Percentiles rank a stretch among this genome's conserved stretches.
Evolutionary conservation across 257 asterid genomes (phyloP).

Genomic region (Primulina eburnea): DNA sequence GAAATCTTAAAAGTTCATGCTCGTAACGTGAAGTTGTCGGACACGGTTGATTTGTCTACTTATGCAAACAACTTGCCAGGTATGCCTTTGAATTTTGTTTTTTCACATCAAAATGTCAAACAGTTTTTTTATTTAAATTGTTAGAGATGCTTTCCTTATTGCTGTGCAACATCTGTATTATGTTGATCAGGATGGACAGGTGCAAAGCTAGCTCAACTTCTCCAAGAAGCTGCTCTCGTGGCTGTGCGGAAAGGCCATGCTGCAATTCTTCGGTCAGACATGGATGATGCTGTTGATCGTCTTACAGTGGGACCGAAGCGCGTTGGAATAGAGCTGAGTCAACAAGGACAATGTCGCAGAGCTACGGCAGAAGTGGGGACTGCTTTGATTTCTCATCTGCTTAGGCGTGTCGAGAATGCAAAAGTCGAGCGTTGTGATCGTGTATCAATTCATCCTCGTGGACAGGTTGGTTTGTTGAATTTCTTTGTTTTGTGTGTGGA

Average conservation of each 20-base stretch:
- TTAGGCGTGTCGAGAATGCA: conserved; percentile 77
- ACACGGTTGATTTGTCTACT: conserved; percentile 71
- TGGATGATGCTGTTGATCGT: conserved; percentile 96
- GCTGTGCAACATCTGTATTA: conserved; percentile 18
- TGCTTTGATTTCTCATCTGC: conserved; percentile 83
- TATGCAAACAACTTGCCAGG: conserved; percentile 93
- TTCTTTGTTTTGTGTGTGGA: background rate
- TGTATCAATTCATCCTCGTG: conserved; percentile 90
- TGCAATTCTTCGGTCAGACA: conserved; percentile 70
- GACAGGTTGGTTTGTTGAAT: conserved; percentile 53
- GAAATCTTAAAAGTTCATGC: conserved; percentile 92
- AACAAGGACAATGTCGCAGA: conserved; percentile 92
- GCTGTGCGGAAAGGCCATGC: conserved; percentile 88
- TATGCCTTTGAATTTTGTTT: conserved; percentile 27
- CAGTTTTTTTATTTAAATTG: background rate
- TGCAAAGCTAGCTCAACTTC: conserved; percentile 94
- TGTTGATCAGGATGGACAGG: conserved; percentile 87
- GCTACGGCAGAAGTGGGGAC: conserved; percentile 85
- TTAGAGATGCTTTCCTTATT: conserved; percentile 7
- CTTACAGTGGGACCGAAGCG: conserved; percentile 96
- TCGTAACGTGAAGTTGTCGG: conserved; percentile 75
- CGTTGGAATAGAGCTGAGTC: conserved; percentile 70
- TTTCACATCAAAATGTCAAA: background rate
- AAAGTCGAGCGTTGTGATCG: conserved; percentile 84
- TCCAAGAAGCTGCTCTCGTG: conserved; percentile 98